phyloP scores from a whole-genome alignment of 805 yeast species.

The Kluyveromyces lactis region DNA sequence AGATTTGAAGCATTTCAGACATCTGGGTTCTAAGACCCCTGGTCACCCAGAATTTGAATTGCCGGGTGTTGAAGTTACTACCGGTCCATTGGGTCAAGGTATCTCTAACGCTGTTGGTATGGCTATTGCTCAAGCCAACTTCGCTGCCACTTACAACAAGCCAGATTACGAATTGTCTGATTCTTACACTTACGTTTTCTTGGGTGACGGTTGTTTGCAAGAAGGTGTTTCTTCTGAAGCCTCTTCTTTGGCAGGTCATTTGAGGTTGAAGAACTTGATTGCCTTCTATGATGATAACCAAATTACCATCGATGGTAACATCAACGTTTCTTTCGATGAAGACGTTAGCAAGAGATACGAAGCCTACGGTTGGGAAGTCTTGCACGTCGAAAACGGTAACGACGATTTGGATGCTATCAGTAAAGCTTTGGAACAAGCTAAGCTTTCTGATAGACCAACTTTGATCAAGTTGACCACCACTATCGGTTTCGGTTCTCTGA shows the following conservation, averaged over 20 bases:
- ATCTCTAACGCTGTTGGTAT: conserved; percentile 91
- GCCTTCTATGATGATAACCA: conserved; percentile 95
- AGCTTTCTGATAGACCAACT: conserved; percentile 80
- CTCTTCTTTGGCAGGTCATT: conserved; percentile 90
- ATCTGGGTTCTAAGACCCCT: conserved; percentile 82
- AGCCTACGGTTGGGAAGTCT: conserved; percentile 90
- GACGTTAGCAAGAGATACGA: conserved; percentile 77
- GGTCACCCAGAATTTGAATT: conserved; percentile 95
- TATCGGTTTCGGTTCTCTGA: conserved; percentile 87
- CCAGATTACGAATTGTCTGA: conserved; percentile 68
- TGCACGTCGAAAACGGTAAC: conserved; percentile 75
- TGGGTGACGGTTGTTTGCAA: conserved; percentile 98
- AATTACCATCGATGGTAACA: conserved; percentile 93
- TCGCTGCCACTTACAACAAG: conserved; percentile 90
- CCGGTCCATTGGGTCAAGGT: conserved; percentile 99
- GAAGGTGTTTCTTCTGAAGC: conserved; percentile 98
- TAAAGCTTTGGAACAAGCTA: conserved; percentile 73
- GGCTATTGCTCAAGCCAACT: conserved; percentile 88
- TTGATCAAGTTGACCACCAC: conserved; percentile 82
- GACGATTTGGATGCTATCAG: conserved; percentile 62
- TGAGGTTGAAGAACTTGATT: conserved; percentile 86
- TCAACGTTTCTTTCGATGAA: conserved; percentile 86
- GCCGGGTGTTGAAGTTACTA: conserved; percentile 93
- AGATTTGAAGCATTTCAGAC: conserved; percentile 86
- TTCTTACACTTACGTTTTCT: conserved; percentile 66